phyloP scores from a whole-genome alignment of 805 yeast genomes.

The Wilhelminamyces savonicus region DNA sequence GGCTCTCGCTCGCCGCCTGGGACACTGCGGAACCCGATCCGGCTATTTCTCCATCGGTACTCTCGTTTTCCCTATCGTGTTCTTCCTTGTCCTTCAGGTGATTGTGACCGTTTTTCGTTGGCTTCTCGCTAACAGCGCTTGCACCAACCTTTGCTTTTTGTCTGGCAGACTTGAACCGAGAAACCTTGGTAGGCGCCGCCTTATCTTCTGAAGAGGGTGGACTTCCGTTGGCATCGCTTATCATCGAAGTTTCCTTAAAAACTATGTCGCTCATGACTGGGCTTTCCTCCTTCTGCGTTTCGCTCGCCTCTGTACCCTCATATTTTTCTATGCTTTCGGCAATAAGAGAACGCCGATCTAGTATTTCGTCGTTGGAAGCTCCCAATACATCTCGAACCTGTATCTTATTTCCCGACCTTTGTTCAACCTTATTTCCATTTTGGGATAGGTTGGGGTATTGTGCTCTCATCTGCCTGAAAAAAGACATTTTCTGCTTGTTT shows the following conservation, averaged over 20 bases:
- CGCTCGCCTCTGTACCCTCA: conserved; percentile 8
- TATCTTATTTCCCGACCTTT: neutral
- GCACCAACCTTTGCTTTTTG: neutral
- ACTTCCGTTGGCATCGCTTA: neutral
- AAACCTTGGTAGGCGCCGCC: conserved; percentile 2
- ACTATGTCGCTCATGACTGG: no score
- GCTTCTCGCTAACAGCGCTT: neutral
- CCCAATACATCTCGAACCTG: neutral
- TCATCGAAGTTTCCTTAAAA: no score
- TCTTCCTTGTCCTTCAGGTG: conserved; percentile 2
- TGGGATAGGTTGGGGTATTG: conserved; percentile 6
- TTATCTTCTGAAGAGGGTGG: neutral
- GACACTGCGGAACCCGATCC: no score
- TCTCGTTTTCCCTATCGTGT: neutral
- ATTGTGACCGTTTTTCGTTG: neutral
- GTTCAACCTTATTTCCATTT: no score
- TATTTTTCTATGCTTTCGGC: conserved; percentile 7
- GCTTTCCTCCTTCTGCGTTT: no score
- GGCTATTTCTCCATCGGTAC: neutral
- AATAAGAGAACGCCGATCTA: conserved; percentile 7
- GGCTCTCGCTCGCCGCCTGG: neutral
- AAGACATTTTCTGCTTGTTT: conserved; percentile 2
- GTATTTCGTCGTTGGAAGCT: conserved; percentile 1
- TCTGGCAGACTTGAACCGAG: conserved; percentile 6
- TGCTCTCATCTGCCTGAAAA: conserved; percentile 7